Conservation (phyloP, 2,329 filamentous ascomycete genomes). For the Pseudogymnoascus sp. region DNA sequence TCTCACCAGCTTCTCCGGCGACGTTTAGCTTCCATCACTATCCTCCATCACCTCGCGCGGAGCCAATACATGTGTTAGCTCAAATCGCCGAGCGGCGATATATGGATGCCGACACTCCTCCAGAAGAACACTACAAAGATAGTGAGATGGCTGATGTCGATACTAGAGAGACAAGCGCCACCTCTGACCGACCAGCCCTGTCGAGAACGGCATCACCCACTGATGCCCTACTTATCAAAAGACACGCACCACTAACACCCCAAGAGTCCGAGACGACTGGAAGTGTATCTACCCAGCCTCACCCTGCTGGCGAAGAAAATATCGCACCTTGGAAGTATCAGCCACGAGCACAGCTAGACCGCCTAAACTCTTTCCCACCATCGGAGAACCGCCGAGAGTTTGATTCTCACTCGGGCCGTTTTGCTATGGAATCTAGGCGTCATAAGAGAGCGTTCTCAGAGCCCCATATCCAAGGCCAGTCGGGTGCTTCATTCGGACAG, state of each 20-base stretch:
- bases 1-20: neutral
- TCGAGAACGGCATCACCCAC: neutral
- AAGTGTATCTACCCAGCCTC: neutral
- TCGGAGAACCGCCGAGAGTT: neutral
- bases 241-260: neutral
- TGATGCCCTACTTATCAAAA: neutral
- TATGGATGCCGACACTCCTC: neutral
- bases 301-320: neutral
- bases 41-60: neutral
- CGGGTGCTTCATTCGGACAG: neutral
- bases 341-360: neutral
- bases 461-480: neutral
- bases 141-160: neutral
- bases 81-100: neutral
- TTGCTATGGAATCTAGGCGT: neutral
- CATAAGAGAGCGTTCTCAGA: neutral
- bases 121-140: conserved; percentile 1
- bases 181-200: neutral
- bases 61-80: neutral
- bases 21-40: neutral
- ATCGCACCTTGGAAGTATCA: neutral
- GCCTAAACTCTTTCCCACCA: neutral
- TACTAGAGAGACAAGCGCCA: neutral
- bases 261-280: neutral
- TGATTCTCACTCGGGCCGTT: neutral